These are phyloP conservation scores for Starmerella bacillaris DNA, from an alignment of 805 yeast species.

Conservation along the genomic window DNA sequence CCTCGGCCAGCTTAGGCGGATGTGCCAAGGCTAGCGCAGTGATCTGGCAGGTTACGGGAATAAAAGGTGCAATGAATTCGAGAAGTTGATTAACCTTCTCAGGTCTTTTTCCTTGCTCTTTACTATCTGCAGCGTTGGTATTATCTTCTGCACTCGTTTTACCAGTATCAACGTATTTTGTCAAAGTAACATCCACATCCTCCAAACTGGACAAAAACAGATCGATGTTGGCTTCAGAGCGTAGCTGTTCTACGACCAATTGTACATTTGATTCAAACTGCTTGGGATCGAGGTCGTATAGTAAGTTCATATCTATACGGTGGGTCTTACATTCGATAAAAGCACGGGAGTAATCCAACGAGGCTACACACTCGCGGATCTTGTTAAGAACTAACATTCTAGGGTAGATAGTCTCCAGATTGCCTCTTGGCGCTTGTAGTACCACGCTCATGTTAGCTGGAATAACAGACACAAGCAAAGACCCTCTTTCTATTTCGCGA, in stretches of 20 bases:
- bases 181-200: constrained; percentile 66
- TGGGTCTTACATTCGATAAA: constrained; percentile 73
- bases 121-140: not conserved
- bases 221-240: constrained; percentile 59
- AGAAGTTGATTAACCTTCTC: constrained; percentile 59
- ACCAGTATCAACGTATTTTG: constrained; percentile 65
- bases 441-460: constrained; percentile 71
- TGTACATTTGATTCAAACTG: constrained; percentile 47
- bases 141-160: too few species aligned
- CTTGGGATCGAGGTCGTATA: constrained; percentile 72
- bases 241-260: constrained; percentile 50
- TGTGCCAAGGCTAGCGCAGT: constrained; percentile 85
- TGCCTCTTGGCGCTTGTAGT: constrained; percentile 90
- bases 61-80: constrained; percentile 31
- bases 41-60: constrained; percentile 35
- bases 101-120: constrained; percentile 19
- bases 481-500: constrained; percentile 81
- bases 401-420: constrained; percentile 83
- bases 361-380: constrained; percentile 51
- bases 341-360: constrained; percentile 47
- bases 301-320: constrained; percentile 73
- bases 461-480: constrained; percentile 59
- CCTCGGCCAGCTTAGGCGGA: constrained; percentile 70
- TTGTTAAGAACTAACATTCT: constrained; percentile 77
- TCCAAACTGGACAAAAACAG: constrained; percentile 69